Base-by-base conservation (phyloP, 345 rosid genomes). In the Schrenkiella parvula region DNA sequence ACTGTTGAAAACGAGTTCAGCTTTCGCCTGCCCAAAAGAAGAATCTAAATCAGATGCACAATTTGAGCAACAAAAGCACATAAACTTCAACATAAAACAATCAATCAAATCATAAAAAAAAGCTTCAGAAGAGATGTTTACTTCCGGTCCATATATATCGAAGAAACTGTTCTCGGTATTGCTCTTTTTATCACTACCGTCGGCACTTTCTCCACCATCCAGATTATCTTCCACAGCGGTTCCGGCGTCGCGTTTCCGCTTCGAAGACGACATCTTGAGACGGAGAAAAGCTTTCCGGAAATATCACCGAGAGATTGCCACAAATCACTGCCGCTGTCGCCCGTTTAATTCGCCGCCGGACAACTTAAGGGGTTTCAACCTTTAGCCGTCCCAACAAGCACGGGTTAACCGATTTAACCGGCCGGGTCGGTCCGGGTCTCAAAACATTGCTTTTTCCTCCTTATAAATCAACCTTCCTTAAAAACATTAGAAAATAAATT, bases 71-170 rank as follows among this genome's bases (percentile, higher is more conserved):
- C 58, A 34, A 54, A 54, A 56, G 29, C 19, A 6, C 57, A 48
- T 19, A 11, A 8, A 22, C 0, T 66, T 34, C 32, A 18, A 18
- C 6, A 51, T 5, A 26, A 44, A 47, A 18, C 48, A 44, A 60
- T 47, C 10, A 35, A 44, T 59, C 61, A 50, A 56, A 26, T 18
- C 10, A 22, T 14, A 4, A 18, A 64, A n/a, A 23, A 15, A 57
- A 18, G 31, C n/a, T 28, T 22, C 17, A 47, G 41, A 26, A 28
- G 3, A 13, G 58, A 13, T 41, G 12, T 3, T 25, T 78, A 87
- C 97, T 53, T 85, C 48, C 4, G 96, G 91, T 73, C 98, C 98
- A 65, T 86, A 93, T 75, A 88, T 59, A 78, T 91, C 95, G 81
- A 70, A 86, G 79, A 68, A 90, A 11, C 44, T 31, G 65, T n/a